phyloP scores from a whole-genome alignment of 495 filamentous ascomycete species.

The Penicillium dipodomyicola region DNA sequence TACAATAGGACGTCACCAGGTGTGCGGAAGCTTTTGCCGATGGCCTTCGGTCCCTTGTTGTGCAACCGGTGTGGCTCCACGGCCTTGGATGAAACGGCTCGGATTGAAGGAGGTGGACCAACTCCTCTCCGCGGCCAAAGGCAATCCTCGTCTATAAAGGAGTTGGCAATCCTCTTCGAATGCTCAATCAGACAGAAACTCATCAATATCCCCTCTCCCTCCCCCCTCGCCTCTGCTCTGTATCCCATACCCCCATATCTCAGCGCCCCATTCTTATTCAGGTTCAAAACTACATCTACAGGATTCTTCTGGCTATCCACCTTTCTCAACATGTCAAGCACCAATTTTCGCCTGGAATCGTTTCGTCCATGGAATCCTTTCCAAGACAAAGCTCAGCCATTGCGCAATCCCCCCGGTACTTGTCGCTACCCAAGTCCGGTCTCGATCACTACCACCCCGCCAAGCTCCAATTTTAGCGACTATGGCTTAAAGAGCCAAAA shows the following conservation, averaged over 20 bases:
- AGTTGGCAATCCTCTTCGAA: background rate
- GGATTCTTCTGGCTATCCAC: constrained; percentile 9
- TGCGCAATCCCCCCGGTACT: constrained; percentile 8
- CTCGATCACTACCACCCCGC: constrained; percentile 12
- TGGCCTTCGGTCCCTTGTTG: background rate
- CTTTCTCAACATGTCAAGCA: constrained; percentile 8
- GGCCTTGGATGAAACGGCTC: background rate
- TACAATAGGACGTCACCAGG: background rate
- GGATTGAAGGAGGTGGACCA: background rate
- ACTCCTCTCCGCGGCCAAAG: background rate
- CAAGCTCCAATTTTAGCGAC: constrained; percentile 7
- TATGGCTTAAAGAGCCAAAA: background rate
- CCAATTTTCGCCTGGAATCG: constrained; percentile 16
- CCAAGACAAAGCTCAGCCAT: constrained; percentile 11
- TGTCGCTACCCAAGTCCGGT: constrained; percentile 18
- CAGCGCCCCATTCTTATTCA: background rate
- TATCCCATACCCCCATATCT: background rate
- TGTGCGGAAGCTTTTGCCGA: background rate
- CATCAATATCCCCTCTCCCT: background rate
- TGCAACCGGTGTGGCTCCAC: background rate
- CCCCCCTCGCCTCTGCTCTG: background rate
- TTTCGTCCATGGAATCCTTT: constrained; percentile 20
- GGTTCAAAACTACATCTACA: background rate
- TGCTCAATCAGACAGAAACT: background rate
- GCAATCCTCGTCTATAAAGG: background rate